phyloP scores from a whole-genome alignment of 139 green algal species.

The Protoeuglena noctilucae region DNA sequence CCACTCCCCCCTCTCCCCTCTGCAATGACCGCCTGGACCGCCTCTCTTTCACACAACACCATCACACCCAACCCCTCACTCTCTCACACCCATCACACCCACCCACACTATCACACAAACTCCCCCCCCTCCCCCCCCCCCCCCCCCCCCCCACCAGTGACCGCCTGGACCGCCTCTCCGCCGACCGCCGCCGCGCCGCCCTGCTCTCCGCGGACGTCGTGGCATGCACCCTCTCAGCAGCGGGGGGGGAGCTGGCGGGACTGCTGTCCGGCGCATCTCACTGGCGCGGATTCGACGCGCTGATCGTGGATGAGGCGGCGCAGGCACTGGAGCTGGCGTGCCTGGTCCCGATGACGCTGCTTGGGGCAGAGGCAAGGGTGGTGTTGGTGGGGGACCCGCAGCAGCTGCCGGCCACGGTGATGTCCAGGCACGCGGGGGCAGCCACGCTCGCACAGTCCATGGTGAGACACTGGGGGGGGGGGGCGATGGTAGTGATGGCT shows the following conservation, averaged over 20 bases:
- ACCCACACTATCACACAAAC: too few relatives aligned
- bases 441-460: conserved; percentile 34
- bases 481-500: too few relatives aligned
- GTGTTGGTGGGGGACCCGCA: conserved; percentile 57
- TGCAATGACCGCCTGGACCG: too few relatives aligned
- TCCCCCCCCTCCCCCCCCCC: too few relatives aligned
- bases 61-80: too few relatives aligned
- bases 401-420: conserved; percentile 61
- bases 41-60: too few relatives aligned
- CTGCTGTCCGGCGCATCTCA: conserved; percentile 11
- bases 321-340: conserved; percentile 61
- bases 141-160: not conserved
- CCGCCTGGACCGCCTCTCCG: not conserved
- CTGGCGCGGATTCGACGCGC: conserved; percentile 23
- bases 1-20: too few relatives aligned
- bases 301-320: conserved; percentile 58
- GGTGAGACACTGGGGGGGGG: too few relatives aligned
- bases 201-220: not conserved
- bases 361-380: conserved; percentile 18
- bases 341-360: conserved; percentile 45
- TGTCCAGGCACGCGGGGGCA: conserved; percentile 27
- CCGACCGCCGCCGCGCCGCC: not conserved
- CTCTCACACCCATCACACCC: too few relatives aligned
- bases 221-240: conserved; percentile 31
- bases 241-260: conserved; percentile 36